Base-by-base conservation (phyloP, 495 filamentous ascomycete species). In the Penicillium crystallinum region DNA sequence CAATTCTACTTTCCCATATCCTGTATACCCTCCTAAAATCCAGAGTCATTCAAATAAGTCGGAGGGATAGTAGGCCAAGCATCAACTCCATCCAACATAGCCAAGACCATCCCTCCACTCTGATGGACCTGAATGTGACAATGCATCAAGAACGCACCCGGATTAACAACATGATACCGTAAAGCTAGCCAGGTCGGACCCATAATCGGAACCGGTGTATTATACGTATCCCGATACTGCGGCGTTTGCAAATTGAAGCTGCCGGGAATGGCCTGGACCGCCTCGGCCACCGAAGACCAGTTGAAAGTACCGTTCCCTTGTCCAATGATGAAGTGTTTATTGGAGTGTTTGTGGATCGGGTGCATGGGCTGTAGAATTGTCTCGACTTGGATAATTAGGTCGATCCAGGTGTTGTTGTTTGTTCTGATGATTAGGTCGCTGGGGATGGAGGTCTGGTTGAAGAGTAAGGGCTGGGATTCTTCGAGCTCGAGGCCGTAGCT, bases 311-410 rank as follows among this genome's bases (percentile, higher is more conserved):
- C 81, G 0, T 38, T 50, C 2, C 79, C 81, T 30, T 62, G 50
- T 1, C 82, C 82, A 48, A 85, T 77, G 23, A 77, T 62, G 53
- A 75, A 83, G 49, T 70, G 76, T 51, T 82, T 83, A 61, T 78
- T 84, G 18, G 74, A 77, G 63, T 86, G 82, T 58, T 85, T 85
- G 66, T 86, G 82, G 44, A 86, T 78, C 0, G 78, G 76, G 49
- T 86, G 82, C 31, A 74, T 62, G 0, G 74, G 68, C 43, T 70
- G 61, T 4, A 74, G 49, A 7, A 69, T 57, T 1, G 61, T 56
- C 10, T 52, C 43, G 1, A 69, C 62, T 33, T 70, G 60, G 31
- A 82, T 63, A 33, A 85, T 66, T n/a, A 85, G 40, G 54, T 85
- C 81, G 6, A 85, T 66, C 80, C 81, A 85, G 12, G 74, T 75